These are phyloP conservation scores for Globisporangium nagaii DNA, from an alignment of 352 stramenopile species.

Conservation along the genomic window DNA sequence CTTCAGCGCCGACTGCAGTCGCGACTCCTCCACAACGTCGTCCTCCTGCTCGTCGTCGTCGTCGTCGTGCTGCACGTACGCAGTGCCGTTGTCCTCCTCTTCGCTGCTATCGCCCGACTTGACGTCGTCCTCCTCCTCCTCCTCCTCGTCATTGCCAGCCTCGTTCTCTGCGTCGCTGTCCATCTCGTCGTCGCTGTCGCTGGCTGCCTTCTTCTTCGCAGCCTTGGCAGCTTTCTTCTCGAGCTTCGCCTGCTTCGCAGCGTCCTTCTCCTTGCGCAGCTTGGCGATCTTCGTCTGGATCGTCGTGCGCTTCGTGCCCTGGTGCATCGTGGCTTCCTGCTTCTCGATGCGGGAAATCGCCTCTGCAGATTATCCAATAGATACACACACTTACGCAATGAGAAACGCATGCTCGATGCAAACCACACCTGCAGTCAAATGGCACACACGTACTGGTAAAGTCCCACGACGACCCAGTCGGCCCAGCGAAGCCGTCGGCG, in stretches of 20 bases:
- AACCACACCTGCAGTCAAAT: too few relatives aligned
- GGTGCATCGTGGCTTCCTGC: constrained; percentile 54
- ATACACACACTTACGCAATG: neutral
- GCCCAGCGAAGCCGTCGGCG: constrained; percentile 45
- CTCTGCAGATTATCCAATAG: constrained; percentile 18
- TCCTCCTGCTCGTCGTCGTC: constrained; percentile 51
- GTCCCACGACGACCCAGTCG: constrained; percentile 74
- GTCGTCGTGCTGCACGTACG: constrained; percentile 28
- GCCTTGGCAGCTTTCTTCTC: constrained; percentile 43
- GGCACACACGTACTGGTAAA: constrained; percentile 52
- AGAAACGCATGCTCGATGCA: too few relatives aligned
- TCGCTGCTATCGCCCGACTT: constrained; percentile 22
- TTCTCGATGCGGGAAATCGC: constrained; percentile 82
- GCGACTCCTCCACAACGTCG: constrained; percentile 72
- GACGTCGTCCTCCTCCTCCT: constrained; percentile 14
- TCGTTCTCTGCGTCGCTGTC: constrained; percentile 12
- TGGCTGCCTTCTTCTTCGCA: constrained; percentile 23
- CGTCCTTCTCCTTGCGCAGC: constrained; percentile 64
- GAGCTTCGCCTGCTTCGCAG: constrained; percentile 48
- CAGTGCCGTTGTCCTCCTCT: constrained; percentile 22
- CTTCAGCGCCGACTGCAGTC: constrained; percentile 60
- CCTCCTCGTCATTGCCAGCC: constrained; percentile 16
- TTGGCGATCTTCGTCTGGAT: constrained; percentile 87
- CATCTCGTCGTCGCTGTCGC: constrained; percentile 8
- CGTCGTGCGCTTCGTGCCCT: constrained; percentile 67